phyloP scores from a whole-genome alignment of 768 basidiomycete species.

The Mycena olivaceomarginata region DNA sequence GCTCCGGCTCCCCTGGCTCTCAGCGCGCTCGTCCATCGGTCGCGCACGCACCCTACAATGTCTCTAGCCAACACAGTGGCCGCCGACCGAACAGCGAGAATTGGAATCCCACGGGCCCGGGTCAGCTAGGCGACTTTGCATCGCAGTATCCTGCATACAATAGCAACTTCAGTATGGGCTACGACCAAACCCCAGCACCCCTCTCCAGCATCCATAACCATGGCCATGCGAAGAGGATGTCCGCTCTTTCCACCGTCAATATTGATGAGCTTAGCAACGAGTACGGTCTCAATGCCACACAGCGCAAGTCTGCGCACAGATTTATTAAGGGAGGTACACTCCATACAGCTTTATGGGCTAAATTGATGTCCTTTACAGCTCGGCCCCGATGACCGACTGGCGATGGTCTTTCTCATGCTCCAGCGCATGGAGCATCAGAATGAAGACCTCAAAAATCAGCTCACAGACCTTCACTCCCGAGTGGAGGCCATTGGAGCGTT shows the following conservation, averaged over 20 bases:
- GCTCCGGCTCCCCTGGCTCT: not conserved
- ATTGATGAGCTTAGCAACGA: constrained; percentile 8
- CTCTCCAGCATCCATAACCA: not conserved
- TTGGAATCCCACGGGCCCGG: not conserved
- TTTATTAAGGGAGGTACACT: not conserved
- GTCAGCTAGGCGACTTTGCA: not conserved
- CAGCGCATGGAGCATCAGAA: not conserved
- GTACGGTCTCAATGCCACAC: not conserved
- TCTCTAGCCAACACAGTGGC: too few relatives aligned
- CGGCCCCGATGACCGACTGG: not conserved
- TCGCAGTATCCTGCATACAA: not conserved
- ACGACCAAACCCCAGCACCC: not conserved
- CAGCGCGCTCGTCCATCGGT: not conserved
- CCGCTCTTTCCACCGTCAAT: not conserved
- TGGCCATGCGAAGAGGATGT: not conserved
- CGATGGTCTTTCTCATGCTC: not conserved
- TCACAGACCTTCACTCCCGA: too few relatives aligned
- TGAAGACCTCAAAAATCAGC: not conserved
- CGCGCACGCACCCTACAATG: not conserved
- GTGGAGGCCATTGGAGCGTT: not conserved
- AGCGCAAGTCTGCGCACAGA: not conserved
- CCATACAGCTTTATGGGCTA: too few relatives aligned
- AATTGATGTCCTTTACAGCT: not conserved
- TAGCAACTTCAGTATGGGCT: not conserved
- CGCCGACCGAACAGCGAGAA: not conserved